These are phyloP conservation scores for Acanthamoeba healyi DNA, from an alignment of 208 protist genomes.

Conservation along the genomic window DNA sequence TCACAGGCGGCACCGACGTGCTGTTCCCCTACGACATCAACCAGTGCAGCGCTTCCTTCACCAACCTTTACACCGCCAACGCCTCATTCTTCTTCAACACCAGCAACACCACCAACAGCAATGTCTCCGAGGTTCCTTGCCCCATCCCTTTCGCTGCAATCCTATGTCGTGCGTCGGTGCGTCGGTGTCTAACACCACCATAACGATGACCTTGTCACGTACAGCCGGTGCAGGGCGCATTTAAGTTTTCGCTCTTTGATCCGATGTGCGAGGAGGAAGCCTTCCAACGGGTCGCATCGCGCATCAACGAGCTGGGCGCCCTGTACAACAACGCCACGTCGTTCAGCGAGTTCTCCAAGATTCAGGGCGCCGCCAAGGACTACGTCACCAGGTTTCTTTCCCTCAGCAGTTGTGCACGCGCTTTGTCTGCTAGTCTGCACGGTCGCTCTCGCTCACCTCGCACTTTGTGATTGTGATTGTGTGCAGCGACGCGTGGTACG, in stretches of 20 bases:
- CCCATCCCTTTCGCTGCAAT: too few relatives aligned
- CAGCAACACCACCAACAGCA: neutral
- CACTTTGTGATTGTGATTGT: neutral
- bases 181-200: too few relatives aligned
- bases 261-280: neutral
- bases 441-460: neutral
- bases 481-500: neutral
- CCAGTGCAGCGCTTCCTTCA: neutral
- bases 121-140: too few relatives aligned
- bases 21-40: neutral
- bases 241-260: neutral
- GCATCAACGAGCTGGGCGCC: neutral
- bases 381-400: neutral
- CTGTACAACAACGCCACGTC: constrained; percentile 12
- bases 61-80: neutral
- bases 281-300: neutral
- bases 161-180: too few relatives aligned
- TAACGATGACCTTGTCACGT: too few relatives aligned
- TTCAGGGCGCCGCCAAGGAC: neutral
- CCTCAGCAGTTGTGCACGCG: too few relatives aligned
- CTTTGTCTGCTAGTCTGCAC: too few relatives aligned
- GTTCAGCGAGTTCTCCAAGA: neutral
- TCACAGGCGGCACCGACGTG: neutral
- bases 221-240: neutral
- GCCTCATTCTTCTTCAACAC: neutral